phyloP scores from a whole-genome alignment of 2,329 filamentous ascomycete species.

The Colletotrichum sp. region DNA sequence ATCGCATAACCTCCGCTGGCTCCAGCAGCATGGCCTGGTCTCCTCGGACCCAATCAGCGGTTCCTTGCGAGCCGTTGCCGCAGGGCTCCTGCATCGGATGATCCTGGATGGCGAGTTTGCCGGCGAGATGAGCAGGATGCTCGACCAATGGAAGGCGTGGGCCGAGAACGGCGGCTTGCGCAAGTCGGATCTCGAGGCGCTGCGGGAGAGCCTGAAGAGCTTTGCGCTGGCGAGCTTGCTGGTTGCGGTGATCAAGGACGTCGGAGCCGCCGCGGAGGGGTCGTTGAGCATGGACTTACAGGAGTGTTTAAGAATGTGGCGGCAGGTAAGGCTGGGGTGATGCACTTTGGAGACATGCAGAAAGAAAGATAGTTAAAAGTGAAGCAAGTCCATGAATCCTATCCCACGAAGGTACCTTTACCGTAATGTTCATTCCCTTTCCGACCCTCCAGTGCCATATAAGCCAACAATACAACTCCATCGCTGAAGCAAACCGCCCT shows the following conservation, averaged over 20 bases:
- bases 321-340: constrained; percentile 54
- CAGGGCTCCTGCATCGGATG: constrained; percentile 56
- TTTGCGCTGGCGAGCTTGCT: constrained; percentile 56
- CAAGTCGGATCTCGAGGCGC: constrained; percentile 43
- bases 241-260: constrained; percentile 51
- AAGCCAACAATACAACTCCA: neutral
- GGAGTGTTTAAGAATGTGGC: constrained; percentile 60
- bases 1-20: constrained; percentile 48
- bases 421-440: neutral
- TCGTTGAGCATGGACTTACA: constrained; percentile 57
- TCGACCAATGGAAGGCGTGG: constrained; percentile 61
- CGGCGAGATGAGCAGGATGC: constrained; percentile 33
- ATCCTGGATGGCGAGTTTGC: constrained; percentile 52
- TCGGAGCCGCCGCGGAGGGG: constrained; percentile 49
- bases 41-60: constrained; percentile 14
- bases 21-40: constrained; percentile 29
- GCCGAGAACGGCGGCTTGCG: constrained; percentile 60
- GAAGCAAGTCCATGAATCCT: neutral
- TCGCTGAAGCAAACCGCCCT: neutral
- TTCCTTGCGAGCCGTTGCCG: constrained; percentile 45
- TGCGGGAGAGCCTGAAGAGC: constrained; percentile 37
- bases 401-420: neutral
- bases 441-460: neutral
- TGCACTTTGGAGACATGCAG: neutral
- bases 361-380: neutral